Conservation (phyloP, 345 rosid species). For the Gossypium sturtianum region DNA sequence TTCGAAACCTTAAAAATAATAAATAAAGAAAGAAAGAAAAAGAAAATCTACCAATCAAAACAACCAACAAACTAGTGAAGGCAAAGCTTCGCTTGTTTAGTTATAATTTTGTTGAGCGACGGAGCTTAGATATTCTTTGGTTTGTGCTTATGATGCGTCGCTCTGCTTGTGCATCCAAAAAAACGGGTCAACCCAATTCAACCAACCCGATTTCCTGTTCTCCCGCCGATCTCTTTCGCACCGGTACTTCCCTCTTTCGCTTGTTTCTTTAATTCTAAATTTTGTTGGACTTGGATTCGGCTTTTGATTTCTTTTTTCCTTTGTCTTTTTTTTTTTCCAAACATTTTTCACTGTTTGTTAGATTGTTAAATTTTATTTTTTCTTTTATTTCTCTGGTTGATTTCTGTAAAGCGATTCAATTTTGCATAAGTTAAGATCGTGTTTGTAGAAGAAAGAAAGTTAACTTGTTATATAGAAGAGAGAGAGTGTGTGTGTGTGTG, state of each 20-base stretch:
- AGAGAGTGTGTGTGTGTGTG: too few species aligned
- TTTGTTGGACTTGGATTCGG: neutral
- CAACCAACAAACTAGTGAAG: too few species aligned
- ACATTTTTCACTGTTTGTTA: neutral
- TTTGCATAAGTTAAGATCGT: neutral
- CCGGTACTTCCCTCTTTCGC: slow-evolving; percentile 36
- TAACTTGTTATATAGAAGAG: neutral
- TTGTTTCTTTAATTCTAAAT: neutral
- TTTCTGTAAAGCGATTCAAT: neutral
- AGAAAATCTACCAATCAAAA: neutral
- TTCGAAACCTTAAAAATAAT: neutral
- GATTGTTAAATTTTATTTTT: neutral
- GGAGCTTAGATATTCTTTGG: slow-evolving; percentile 5
- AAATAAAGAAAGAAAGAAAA: neutral
- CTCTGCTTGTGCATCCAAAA: slow-evolving; percentile 47
- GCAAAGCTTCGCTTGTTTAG: neutral
- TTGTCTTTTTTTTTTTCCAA: neutral
- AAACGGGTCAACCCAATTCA: slow-evolving; percentile 72
- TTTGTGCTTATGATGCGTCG: slow-evolving; percentile 71
- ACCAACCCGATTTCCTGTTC: slow-evolving; percentile 48
- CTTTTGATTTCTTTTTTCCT: neutral
- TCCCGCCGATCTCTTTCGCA: slow-evolving; percentile 86
- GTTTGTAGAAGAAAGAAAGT: neutral
- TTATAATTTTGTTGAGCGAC: neutral
- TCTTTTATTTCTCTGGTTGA: neutral